Percentiles rank a stretch among this genome's conserved stretches.
Conservation (phyloP, 1,284 basidiomycete genomes). For the Apiotrichum laibachii region DNA sequence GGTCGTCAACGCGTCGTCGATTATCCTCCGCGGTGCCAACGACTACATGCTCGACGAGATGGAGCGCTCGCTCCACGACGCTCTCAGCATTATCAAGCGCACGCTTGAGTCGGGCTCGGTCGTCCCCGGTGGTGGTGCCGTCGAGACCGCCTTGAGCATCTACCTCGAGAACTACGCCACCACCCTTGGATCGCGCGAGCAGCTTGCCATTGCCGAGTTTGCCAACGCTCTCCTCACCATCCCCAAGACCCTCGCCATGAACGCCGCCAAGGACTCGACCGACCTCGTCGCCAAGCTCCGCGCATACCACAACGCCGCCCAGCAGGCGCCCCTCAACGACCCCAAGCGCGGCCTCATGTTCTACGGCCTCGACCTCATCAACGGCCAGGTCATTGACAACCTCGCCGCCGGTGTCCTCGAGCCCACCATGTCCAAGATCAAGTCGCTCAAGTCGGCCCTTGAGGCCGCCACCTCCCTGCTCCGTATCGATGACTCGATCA, state of each 20-base stretch:
- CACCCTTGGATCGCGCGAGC: constrained; percentile 93
- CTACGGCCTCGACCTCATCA: constrained; percentile 91
- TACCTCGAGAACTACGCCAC: constrained; percentile 99
- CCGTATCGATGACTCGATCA: constrained; percentile 79
- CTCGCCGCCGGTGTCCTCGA: constrained; percentile 89
- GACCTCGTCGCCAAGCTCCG: constrained; percentile 96
- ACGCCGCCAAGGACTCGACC: constrained; percentile 97
- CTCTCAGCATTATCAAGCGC: constrained; percentile 91
- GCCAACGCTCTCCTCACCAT: constrained; percentile 89
- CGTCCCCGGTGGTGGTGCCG: constrained; percentile 95
- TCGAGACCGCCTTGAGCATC: constrained; percentile 94
- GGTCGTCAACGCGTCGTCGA: constrained; percentile 87
- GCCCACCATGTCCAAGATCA: constrained; percentile 95
- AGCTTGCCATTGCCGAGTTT: constrained; percentile 98
- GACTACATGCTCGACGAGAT: constrained; percentile 99
- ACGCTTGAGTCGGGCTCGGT: constrained; percentile 94
- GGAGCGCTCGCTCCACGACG: constrained; percentile 95
- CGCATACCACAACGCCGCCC: constrained; percentile 95
- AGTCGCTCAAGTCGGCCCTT: constrained; percentile 91
- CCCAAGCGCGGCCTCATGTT: constrained; percentile 93
- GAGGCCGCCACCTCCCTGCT: constrained; percentile 94
- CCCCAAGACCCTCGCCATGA: constrained; percentile 94
- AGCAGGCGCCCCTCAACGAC: constrained; percentile 83
- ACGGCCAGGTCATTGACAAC: constrained; percentile 94
- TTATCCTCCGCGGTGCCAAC: constrained; percentile 94